Evolutionary conservation across 202 grass and related monocot species (phyloP).

Genomic region (Brachypodium distachyon): DNA sequence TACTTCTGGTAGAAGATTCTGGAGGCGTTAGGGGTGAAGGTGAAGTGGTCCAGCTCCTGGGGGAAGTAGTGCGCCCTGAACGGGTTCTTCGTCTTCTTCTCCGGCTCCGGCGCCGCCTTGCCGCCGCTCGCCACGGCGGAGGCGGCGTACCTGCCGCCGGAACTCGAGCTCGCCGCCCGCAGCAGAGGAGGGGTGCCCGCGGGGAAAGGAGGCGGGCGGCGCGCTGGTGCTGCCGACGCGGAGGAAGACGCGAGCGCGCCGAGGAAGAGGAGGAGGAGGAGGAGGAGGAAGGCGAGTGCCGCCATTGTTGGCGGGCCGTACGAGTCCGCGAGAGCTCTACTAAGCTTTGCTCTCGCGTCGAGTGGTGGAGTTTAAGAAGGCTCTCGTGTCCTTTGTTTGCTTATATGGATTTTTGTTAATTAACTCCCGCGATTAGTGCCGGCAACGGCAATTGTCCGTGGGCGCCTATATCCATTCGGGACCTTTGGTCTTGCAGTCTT

Average conservation of each 20-base stretch:
- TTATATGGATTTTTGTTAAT: too few relatives aligned
- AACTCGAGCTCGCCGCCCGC: neutral
- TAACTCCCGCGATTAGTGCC: too few relatives aligned
- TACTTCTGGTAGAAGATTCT: slow-evolving; percentile 74
- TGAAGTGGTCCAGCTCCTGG: slow-evolving; percentile 98
- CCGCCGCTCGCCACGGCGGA: neutral
- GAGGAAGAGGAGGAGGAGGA: neutral
- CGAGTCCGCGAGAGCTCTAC: neutral
- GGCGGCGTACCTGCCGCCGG: neutral
- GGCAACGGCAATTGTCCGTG: too few relatives aligned
- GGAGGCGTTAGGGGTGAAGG: slow-evolving; percentile 73
- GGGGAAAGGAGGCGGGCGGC: neutral
- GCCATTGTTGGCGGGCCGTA: neutral
- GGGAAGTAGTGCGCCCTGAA: slow-evolving; percentile 80
- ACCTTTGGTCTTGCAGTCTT: too few relatives aligned
- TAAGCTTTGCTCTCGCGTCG: neutral
- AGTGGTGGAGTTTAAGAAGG: neutral
- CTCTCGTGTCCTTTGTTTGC: too few relatives aligned
- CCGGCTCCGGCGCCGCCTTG: neutral
- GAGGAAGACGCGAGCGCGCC: neutral
- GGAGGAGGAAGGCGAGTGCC: neutral
- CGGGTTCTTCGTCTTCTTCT: slow-evolving; percentile 15
- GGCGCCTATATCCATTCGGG: too few relatives aligned
- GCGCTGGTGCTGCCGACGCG: neutral
- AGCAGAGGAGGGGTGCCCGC: neutral